Base-by-base conservation (phyloP, 148 eudicot genomes). In the Diospyros lotus region DNA sequence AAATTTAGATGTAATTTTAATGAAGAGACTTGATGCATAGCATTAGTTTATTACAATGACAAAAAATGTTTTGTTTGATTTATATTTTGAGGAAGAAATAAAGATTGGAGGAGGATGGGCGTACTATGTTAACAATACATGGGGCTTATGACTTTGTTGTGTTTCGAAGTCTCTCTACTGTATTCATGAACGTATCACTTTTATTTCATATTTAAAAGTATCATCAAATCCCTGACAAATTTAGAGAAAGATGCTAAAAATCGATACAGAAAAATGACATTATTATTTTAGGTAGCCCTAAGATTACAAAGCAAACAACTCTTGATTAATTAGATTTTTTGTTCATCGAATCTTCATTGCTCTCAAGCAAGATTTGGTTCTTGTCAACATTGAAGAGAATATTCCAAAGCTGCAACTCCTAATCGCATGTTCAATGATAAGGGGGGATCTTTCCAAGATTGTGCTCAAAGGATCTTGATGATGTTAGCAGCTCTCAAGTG, bases 41-140 rank as follows among this genome's bases (percentile, higher is more conserved):
- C 28, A 28, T 28, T 28, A 28, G 28, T 28, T 28, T 28, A 28
- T 28, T 28, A 28, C 28, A 28, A 28, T 28, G 28, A 28, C 28
- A 28, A 28, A 28, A 28, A 28, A 28, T 28, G 28, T 28, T 28
- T 28, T 28, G 28, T 28, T 28, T 28, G 28, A 28, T 28, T 28
- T 28, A 28, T 28, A 28, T 28, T 28, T 28, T 28, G 28, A 28
- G 28, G 28, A 28, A 28, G 28, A 28, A 28, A 28, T 28, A 0
- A 28, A 28, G 28, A 28, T 28, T 28, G 28, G 28, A 28, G 48
- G 56, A 45, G 51, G 45, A 1, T 51, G 74, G 79, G 18, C 79
- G 74, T 15, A 76, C 79, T 74, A 76, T 76, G 79, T 76, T 69
- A 61, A 62, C 60, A 51, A 68, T 68, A 76, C 74, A 76, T 76